Conservation (phyloP, 2,329 filamentous ascomycete genomes). For the Aspergillus niger region DNA sequence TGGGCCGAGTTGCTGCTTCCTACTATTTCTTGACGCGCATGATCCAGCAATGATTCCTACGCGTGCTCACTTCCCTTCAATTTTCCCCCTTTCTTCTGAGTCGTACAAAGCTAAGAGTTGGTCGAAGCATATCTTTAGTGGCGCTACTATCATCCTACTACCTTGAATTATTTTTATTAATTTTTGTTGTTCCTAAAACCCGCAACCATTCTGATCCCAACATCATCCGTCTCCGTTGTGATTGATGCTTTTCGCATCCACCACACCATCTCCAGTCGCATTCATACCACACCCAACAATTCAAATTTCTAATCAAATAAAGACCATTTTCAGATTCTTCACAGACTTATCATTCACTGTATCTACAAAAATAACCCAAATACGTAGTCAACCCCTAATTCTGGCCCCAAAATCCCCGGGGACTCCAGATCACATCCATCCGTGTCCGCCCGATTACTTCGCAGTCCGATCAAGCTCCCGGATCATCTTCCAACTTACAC, state of each 20-base stretch:
- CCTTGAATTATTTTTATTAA: not conserved
- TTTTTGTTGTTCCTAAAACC: not conserved
- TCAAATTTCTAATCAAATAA: too few relatives aligned
- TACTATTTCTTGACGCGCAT: slow-evolving; percentile 15
- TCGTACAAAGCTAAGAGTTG: not conserved
- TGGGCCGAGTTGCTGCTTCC: slow-evolving; percentile 14
- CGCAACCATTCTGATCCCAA: not conserved
- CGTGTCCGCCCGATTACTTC: slow-evolving; percentile 5
- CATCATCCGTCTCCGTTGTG: not conserved
- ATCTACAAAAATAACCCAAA: not conserved
- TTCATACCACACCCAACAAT: not conserved
- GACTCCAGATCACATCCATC: slow-evolving; percentile 1
- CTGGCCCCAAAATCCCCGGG: not conserved
- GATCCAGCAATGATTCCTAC: slow-evolving; percentile 7
- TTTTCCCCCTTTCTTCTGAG: not conserved
- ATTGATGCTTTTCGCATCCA: slow-evolving; percentile 6
- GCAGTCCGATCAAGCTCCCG: slow-evolving; percentile 25
- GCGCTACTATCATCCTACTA: not conserved
- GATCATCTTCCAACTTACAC: slow-evolving; percentile 17
- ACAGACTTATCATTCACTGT: not conserved
- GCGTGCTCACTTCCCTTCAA: slow-evolving; percentile 8
- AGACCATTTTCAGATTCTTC: not conserved
- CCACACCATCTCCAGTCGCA: not conserved
- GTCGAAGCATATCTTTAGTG: not conserved
- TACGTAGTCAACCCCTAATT: not conserved